Conservation (phyloP, 2,329 filamentous ascomycete genomes). For the Arthroderma sp. region DNA sequence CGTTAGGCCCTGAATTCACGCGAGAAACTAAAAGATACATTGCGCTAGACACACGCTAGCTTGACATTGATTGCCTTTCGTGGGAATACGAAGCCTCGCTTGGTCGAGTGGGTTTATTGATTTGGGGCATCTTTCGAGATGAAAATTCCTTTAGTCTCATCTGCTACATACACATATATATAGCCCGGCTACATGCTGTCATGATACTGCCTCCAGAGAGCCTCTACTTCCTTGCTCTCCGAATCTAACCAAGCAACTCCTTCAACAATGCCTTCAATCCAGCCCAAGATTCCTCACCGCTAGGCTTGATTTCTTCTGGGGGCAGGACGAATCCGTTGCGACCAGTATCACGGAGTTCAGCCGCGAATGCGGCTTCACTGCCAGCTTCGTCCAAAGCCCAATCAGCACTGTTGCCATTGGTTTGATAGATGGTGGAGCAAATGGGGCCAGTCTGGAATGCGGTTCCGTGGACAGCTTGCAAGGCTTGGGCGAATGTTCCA, state of each 20-base stretch:
- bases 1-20: too few relatives aligned
- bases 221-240: not conserved
- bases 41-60: too few relatives aligned
- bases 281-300: conserved; percentile 35
- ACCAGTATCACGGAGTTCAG: conserved; percentile 39
- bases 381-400: conserved; percentile 32
- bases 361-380: conserved; percentile 35
- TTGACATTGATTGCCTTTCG: too few relatives aligned
- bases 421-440: conserved; percentile 50
- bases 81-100: too few relatives aligned
- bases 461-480: conserved; percentile 42
- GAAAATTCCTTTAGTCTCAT: too few relatives aligned
- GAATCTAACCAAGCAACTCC: not conserved
- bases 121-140: too few relatives aligned
- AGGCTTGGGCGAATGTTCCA: conserved; percentile 37
- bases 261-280: conserved; percentile 17
- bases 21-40: too few relatives aligned
- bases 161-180: too few relatives aligned
- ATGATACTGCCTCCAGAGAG: not conserved
- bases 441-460: conserved; percentile 33
- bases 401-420: conserved; percentile 29
- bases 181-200: too few relatives aligned
- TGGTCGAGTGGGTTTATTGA: too few relatives aligned
- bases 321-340: conserved; percentile 38
- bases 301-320: conserved; percentile 35